Evolutionary conservation across 2,329 filamentous ascomycete species (phyloP).

Genomic region (Penicillium sp.): DNA sequence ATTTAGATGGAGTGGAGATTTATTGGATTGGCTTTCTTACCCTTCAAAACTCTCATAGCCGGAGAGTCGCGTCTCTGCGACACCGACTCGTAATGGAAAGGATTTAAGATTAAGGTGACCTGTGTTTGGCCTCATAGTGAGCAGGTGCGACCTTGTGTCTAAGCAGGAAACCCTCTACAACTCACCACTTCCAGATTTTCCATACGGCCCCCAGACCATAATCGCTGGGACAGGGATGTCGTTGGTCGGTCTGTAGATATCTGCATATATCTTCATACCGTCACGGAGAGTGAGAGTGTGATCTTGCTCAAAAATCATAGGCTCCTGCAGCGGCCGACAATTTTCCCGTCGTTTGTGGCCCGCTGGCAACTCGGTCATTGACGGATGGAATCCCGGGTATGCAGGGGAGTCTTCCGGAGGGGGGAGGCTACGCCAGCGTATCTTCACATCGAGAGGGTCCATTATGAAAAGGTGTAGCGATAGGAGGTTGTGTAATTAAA

Average conservation of each 20-base stretch:
- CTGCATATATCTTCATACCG: not conserved
- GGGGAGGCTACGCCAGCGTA: not conserved
- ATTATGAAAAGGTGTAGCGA: not conserved
- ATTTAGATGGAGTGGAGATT: too few species aligned
- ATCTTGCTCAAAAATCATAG: not conserved
- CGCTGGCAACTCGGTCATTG: not conserved
- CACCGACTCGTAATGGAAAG: not conserved
- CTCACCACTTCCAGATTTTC: not conserved
- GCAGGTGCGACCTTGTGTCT: too few species aligned
- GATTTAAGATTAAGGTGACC: not conserved
- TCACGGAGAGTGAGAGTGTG: not conserved
- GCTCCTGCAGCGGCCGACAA: not conserved
- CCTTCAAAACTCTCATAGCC: not conserved
- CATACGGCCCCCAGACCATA: not conserved
- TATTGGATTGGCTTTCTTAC: not conserved
- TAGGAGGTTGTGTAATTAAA: too few species aligned
- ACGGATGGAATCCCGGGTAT: not conserved
- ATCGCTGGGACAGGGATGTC: not conserved
- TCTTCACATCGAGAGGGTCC: not conserved
- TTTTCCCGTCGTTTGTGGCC: not conserved
- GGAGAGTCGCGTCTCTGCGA: not conserved
- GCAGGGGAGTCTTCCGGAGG: not conserved
- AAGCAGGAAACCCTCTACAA: not conserved
- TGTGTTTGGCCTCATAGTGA: too few species aligned
- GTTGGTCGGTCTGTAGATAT: not conserved